Evolutionary conservation across 371 early-diverging fungal species (phyloP).

Genomic region (Haplosporangium sp.): DNA sequence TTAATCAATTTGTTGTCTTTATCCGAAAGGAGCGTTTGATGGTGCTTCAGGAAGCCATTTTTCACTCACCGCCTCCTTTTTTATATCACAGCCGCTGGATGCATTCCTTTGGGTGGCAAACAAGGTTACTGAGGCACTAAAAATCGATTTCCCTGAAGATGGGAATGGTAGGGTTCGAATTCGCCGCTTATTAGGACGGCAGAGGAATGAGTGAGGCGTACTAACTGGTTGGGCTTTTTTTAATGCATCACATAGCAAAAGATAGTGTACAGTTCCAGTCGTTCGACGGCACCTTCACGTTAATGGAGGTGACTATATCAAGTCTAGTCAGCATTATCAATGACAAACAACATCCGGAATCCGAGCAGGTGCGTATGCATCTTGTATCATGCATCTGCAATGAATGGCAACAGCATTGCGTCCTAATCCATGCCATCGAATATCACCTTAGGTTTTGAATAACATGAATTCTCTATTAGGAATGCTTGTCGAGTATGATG

Average conservation of each 20-base stretch:
- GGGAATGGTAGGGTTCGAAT: slow-evolving; percentile 4
- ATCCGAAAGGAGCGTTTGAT: too few species aligned
- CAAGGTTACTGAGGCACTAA: slow-evolving; percentile 29
- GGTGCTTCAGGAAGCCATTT: not conserved
- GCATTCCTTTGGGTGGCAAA: slow-evolving; percentile 48
- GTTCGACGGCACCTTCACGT: slow-evolving; percentile 47
- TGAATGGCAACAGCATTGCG: too few species aligned
- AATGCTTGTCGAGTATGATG: slow-evolving; percentile 28
- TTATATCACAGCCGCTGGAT: slow-evolving; percentile 25
- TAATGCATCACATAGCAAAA: slow-evolving; percentile 17
- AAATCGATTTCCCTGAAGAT: slow-evolving; percentile 1
- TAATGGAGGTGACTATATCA: slow-evolving; percentile 47
- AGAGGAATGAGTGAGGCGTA: not conserved
- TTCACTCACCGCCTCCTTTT: not conserved
- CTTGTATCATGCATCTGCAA: too few species aligned
- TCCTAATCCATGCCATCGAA: too few species aligned
- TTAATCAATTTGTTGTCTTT: not conserved
- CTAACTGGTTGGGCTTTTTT: not conserved
- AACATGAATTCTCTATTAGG: slow-evolving; percentile 39
- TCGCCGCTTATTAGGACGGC: not conserved
- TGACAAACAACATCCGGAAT: slow-evolving; percentile 22
- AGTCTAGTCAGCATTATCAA: slow-evolving; percentile 35
- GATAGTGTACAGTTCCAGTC: slow-evolving; percentile 15
- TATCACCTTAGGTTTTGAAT: too few species aligned
- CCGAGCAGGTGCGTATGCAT: slow-evolving; percentile 6